Evolutionary conservation across 2,329 filamentous ascomycete genomes (phyloP).

Genomic region (Periconia sp.): DNA sequence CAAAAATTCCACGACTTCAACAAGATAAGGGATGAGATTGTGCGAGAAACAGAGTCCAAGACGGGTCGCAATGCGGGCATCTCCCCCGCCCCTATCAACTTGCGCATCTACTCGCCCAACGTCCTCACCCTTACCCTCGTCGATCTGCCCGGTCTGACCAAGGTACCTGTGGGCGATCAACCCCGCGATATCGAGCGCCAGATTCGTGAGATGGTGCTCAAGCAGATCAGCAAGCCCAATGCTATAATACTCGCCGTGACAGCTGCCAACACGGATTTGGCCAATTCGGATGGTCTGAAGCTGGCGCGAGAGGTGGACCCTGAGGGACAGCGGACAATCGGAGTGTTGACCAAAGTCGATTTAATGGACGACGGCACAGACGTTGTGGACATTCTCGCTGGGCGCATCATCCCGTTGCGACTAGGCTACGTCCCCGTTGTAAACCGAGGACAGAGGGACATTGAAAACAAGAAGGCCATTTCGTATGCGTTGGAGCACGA

Average conservation of each 20-base stretch:
- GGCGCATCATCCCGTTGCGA: slow-evolving; percentile 92
- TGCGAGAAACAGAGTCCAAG: slow-evolving; percentile 94
- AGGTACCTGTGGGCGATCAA: slow-evolving; percentile 95
- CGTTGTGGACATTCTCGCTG: slow-evolving; percentile 97
- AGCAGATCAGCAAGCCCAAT: slow-evolving; percentile 98
- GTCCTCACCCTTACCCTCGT: slow-evolving; percentile 96
- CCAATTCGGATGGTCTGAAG: slow-evolving; percentile 97
- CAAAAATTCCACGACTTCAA: slow-evolving; percentile 98
- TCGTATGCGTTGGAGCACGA: slow-evolving; percentile 89
- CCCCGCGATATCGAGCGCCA: slow-evolving; percentile 95
- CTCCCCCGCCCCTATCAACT: slow-evolving; percentile 94
- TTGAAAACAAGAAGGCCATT: slow-evolving; percentile 97
- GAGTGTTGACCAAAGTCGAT: slow-evolving; percentile 98
- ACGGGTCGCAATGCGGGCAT: slow-evolving; percentile 96
- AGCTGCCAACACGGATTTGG: slow-evolving; percentile 95
- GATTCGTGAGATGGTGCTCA: slow-evolving; percentile 97
- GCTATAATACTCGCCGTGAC: slow-evolving; percentile 97
- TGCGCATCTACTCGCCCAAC: slow-evolving; percentile 97
- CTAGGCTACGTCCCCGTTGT: slow-evolving; percentile 97
- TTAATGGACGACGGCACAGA: slow-evolving; percentile 99
- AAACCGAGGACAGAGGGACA: slow-evolving; percentile 96
- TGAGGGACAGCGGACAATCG: slow-evolving; percentile 96
- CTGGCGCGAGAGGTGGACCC: slow-evolving; percentile 95
- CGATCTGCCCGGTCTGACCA: slow-evolving; percentile 94
- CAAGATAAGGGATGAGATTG: slow-evolving; percentile 98